Evolutionary conservation across 2,329 filamentous ascomycete species (phyloP).

Genomic region (Ophiostoma perfectum): DNA sequence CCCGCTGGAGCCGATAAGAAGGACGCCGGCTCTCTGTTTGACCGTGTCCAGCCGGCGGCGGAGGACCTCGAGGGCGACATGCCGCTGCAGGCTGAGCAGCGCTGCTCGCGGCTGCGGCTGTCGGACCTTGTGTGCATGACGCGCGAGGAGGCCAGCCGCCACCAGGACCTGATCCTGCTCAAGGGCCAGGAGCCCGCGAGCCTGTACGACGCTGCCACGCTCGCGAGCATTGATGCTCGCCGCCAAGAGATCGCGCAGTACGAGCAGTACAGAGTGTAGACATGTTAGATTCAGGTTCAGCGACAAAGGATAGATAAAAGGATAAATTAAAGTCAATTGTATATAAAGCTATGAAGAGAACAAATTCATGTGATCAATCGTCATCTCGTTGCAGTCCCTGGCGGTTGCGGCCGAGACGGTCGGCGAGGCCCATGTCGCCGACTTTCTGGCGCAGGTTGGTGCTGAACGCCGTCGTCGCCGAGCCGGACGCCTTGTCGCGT

Average conservation of each 20-base stretch:
- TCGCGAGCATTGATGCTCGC: constrained; percentile 62
- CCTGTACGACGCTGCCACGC: constrained; percentile 63
- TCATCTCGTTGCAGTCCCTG: constrained; percentile 45
- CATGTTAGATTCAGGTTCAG: neutral
- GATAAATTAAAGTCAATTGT: constrained; percentile 5
- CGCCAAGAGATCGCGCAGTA: constrained; percentile 61
- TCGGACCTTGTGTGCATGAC: constrained; percentile 84
- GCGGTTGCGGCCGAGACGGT: constrained; percentile 47
- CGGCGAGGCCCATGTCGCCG: constrained; percentile 46
- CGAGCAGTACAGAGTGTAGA: constrained; percentile 35
- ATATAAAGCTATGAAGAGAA: neutral
- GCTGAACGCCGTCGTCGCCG: constrained; percentile 46
- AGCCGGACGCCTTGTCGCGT: constrained; percentile 36
- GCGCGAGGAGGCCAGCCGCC: constrained; percentile 75
- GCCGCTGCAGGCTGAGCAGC: constrained; percentile 56
- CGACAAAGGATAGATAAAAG: neutral
- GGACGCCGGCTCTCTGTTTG: constrained; percentile 15
- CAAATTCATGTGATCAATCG: constrained; percentile 27
- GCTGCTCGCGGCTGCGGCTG: constrained; percentile 62
- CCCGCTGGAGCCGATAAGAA: constrained; percentile 13
- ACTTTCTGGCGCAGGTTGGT: constrained; percentile 58
- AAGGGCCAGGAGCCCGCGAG: constrained; percentile 63
- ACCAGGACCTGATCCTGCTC: constrained; percentile 74
- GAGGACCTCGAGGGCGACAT: constrained; percentile 17
- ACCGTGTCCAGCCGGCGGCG: constrained; percentile 45